These are phyloP conservation scores for Rhypophila decipiens DNA, from an alignment of 495 filamentous ascomycete genomes.

Conservation along the genomic window DNA sequence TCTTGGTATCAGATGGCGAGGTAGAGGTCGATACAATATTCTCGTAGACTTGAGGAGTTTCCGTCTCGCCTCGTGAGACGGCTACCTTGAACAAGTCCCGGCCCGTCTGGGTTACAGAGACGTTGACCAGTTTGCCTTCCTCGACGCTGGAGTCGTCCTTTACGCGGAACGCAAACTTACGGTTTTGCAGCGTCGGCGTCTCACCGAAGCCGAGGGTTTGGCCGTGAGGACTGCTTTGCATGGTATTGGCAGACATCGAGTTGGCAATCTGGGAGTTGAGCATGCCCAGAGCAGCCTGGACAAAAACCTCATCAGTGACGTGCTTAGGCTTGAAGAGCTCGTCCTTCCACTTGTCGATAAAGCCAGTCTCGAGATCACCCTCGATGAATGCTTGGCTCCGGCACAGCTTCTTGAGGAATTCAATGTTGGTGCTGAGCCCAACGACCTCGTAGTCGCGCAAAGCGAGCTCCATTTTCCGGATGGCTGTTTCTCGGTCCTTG, in stretches of 20 bases:
- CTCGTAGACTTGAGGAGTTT: slow-evolving; percentile 29
- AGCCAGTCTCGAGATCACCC: slow-evolving; percentile 91
- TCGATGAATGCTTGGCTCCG: slow-evolving; percentile 72
- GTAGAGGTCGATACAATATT: slow-evolving; percentile 37
- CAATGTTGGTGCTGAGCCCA: slow-evolving; percentile 90
- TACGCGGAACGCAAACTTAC: slow-evolving; percentile 52
- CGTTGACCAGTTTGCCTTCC: slow-evolving; percentile 42
- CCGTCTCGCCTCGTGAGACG: slow-evolving; percentile 43
- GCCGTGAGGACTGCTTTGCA: slow-evolving; percentile 35
- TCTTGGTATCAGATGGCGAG: slow-evolving; percentile 20
- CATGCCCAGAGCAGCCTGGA: slow-evolving; percentile 76
- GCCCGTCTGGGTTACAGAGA: slow-evolving; percentile 59
- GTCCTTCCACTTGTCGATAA: slow-evolving; percentile 78
- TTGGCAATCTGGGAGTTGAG: slow-evolving; percentile 31
- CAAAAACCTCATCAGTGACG: slow-evolving; percentile 60
- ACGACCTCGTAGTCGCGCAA: slow-evolving; percentile 89
- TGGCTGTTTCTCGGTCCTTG: slow-evolving; percentile 66
- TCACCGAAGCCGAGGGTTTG: slow-evolving; percentile 50
- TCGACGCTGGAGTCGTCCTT: slow-evolving; percentile 34
- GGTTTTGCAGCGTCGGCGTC: slow-evolving; percentile 25
- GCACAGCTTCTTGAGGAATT: slow-evolving; percentile 86
- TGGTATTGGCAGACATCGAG: slow-evolving; percentile 7
- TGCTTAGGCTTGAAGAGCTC: slow-evolving; percentile 57
- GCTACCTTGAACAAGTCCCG: slow-evolving; percentile 58
- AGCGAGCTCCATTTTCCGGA: slow-evolving; percentile 75